Percentiles rank a stretch among this genome's conserved stretches.
phyloP scores from a whole-genome alignment of 2,329 filamentous ascomycete species.

The Nakataea oryzae region DNA sequence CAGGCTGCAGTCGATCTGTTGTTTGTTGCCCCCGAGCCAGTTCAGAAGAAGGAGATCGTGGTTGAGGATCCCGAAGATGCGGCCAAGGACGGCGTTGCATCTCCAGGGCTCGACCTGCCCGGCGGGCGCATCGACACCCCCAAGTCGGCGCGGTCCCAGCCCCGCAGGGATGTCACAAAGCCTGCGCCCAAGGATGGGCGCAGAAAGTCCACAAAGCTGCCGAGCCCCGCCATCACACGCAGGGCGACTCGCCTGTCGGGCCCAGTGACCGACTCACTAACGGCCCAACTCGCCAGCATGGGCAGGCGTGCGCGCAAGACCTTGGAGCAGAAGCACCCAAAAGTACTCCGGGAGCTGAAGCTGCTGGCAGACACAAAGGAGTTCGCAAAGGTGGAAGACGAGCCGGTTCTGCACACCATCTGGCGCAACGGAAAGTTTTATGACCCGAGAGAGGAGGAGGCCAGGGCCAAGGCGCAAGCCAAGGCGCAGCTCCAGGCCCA shows the following conservation, averaged over 20 bases:
- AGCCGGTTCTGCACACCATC: constrained; percentile 45
- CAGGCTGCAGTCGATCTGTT: not conserved
- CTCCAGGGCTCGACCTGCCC: constrained; percentile 33
- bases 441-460: constrained; percentile 20
- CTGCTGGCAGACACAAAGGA: constrained; percentile 54
- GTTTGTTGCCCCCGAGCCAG: constrained; percentile 11
- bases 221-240: constrained; percentile 20
- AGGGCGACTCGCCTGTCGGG: constrained; percentile 33
- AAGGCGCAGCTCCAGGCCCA: constrained; percentile 20
- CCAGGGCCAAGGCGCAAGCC: constrained; percentile 23
- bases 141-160: constrained; percentile 6
- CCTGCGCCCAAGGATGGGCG: constrained; percentile 17
- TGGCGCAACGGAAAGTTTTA: constrained; percentile 58
- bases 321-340: constrained; percentile 27
- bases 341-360: constrained; percentile 39
- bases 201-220: constrained; percentile 20
- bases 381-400: constrained; percentile 46
- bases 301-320: constrained; percentile 51
- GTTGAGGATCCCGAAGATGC: constrained; percentile 8
- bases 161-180: not conserved
- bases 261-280: constrained; percentile 30
- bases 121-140: constrained; percentile 24
- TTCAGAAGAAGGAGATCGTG: constrained; percentile 13
- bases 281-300: constrained; percentile 38
- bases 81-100: constrained; percentile 31